Base-by-base conservation (phyloP, 2,329 filamentous ascomycete species). In the Phaeoacremonium minimum region DNA sequence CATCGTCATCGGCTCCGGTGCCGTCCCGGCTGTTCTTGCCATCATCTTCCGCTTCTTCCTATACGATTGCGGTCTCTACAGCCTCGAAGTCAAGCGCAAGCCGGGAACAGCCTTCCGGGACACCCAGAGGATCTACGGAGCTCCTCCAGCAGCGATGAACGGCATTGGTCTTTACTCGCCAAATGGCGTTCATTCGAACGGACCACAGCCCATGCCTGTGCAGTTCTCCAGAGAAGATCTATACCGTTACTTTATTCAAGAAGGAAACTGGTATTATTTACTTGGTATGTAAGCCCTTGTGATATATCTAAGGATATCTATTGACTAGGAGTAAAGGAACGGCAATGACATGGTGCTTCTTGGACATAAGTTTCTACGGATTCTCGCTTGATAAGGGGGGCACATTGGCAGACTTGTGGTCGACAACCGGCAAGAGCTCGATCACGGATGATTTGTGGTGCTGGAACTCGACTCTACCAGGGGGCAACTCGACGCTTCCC, bases 31-130 rank as follows among this genome's bases (percentile, higher is more conserved):
- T 4, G 60, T 79, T 11, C 61, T 84, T 7, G 80, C 80, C 45
- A 77, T 82, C 41, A 64, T 80, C 28, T 83, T 83, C 48, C 75
- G 80, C 14, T 79, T 84, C 52, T 77, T 79, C 44, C 72, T 84
- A 29, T 80, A 78, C 26, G 80, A 85, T 52, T 80, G 75, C 38
- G 79, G 79, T 5, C 65, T 82, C 19, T 85, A 80, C 55, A 73
- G 75, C 8, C 69, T 83, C 18, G 80, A 84, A 46, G 77, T 84
- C 44, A 77, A 77, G 44, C 72, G 75, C 48, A 77, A 81, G 46
- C 72, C 77, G 0, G 67, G 69, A 6, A 68, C 73, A 30, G 77
- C 77, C 9, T 67, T 80, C 22, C 65, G 73, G 42, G 75, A 82
- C 32, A 80, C 77, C 1, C 75, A 78, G 32, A 64, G 71, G 13